Evolutionary conservation across 208 protist genomes (phyloP).

Genomic region (Wallacemonas rigidus): DNA sequence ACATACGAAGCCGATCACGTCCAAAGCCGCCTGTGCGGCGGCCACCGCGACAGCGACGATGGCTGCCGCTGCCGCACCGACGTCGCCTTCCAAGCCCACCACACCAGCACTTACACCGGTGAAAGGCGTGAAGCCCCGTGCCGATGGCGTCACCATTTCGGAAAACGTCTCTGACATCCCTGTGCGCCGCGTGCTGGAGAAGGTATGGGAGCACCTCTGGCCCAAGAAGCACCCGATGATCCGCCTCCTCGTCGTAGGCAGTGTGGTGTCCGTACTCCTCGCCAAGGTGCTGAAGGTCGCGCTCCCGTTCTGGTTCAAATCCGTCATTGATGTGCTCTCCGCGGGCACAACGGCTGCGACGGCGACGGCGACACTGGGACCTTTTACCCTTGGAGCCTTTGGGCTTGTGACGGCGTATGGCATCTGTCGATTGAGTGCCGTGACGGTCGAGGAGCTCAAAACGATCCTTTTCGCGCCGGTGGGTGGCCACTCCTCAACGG

Average conservation of each 20-base stretch:
- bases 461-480: conserved; percentile 91
- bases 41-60: neutral
- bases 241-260: conserved; percentile 68
- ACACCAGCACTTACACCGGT: neutral
- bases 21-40: no score
- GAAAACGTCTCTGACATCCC: conserved; percentile 62
- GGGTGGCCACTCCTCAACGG: conserved; percentile 79
- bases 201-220: conserved; percentile 86
- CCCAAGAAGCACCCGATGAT: conserved; percentile 66
- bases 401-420: conserved; percentile 86
- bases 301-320: conserved; percentile 92
- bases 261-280: conserved; percentile 73
- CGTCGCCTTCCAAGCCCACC: no score
- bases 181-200: conserved; percentile 65
- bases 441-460: conserved; percentile 87
- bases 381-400: conserved; percentile 77
- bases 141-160: conserved; percentile 47
- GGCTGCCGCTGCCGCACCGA: neutral
- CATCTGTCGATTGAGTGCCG: conserved; percentile 73
- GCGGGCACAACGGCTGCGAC: conserved; percentile 31
- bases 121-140: conserved; percentile 21
- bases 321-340: conserved; percentile 83
- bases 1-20: no score
- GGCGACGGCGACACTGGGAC: conserved; percentile 37
- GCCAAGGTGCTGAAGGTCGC: conserved; percentile 87